A percentile compares a stretch with the other conserved stretches of the same genome.
phyloP scores from a whole-genome alignment of 352 stramenopile species.

The Detonula confervacea region DNA sequence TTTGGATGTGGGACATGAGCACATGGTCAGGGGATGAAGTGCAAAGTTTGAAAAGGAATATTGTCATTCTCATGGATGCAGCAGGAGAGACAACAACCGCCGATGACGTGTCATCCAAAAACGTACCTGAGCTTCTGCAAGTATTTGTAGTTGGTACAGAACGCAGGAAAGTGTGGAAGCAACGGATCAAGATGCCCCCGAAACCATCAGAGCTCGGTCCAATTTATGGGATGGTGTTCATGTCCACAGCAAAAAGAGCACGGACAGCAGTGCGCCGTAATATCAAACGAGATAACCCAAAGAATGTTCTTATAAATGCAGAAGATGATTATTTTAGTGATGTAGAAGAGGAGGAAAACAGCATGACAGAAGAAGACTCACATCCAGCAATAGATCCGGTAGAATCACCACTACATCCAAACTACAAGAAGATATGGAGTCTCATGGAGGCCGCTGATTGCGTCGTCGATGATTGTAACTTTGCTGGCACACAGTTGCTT shows the following conservation, averaged over 20 bases:
- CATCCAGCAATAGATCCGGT: neutral
- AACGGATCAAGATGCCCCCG: slow-evolving; percentile 11
- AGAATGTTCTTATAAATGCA: neutral
- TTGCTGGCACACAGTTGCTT: neutral
- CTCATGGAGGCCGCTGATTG: neutral
- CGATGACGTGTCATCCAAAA: neutral
- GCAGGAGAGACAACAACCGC: neutral
- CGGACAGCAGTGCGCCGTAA: neutral
- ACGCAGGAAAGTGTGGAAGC: slow-evolving; percentile 14
- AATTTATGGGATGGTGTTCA: slow-evolving; percentile 19
- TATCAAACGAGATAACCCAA: neutral
- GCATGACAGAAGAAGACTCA: too few species aligned
- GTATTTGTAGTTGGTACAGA: slow-evolving; percentile 22
- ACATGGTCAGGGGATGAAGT: neutral
- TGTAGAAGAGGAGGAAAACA: neutral
- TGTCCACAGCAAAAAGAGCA: slow-evolving; percentile 19
- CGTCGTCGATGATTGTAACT: neutral
- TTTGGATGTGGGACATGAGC: slow-evolving; percentile 6
- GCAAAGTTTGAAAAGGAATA: slow-evolving; percentile 3
- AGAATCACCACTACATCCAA: neutral
- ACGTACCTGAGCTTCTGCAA: slow-evolving; percentile 5
- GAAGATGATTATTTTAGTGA: neutral
- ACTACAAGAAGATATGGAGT: slow-evolving; percentile 8
- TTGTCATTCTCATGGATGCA: slow-evolving; percentile 14
- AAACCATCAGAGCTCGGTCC: slow-evolving; percentile 29